Percentiles rank a stretch among this genome's conserved stretches.
These are phyloP conservation scores for Syncephalis fuscata DNA, from an alignment of 371 early-diverging fungal genomes.

Conservation along the genomic window DNA sequence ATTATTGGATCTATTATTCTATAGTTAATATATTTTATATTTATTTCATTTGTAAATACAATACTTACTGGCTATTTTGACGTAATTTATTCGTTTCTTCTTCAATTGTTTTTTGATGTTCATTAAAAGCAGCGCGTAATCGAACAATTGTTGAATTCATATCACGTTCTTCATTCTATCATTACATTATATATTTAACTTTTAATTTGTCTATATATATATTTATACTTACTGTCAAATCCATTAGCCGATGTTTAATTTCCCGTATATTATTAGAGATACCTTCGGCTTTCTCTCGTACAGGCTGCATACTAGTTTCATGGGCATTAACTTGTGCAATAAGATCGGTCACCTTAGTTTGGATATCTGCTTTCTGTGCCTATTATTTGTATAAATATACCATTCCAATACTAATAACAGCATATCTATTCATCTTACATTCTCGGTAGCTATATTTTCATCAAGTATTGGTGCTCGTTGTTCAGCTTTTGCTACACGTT, in stretches of 20 bases:
- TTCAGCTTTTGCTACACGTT: slow-evolving; percentile 5
- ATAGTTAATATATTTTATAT: slow-evolving; percentile 6
- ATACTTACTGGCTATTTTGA: slow-evolving; percentile 3
- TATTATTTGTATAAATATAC: too few species aligned
- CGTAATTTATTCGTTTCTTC: slow-evolving; percentile 5
- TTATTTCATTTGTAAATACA: slow-evolving; percentile 10
- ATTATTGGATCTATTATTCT: slow-evolving; percentile 6
- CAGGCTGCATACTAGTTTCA: slow-evolving; percentile 2
- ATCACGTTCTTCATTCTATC: slow-evolving; percentile 9
- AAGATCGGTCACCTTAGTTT: too few species aligned
- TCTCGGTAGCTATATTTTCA: slow-evolving; percentile 17
- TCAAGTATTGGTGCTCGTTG: slow-evolving; percentile 19
- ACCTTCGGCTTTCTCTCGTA: not conserved
- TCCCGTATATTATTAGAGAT: not conserved
- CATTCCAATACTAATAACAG: too few species aligned
- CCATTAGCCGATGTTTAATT: too few species aligned
- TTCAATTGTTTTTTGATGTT: slow-evolving; percentile 13
- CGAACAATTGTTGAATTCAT: slow-evolving; percentile 4
- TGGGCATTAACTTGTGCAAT: slow-evolving; percentile 2
- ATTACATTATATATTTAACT: too few species aligned
- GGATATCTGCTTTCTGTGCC: too few species aligned
- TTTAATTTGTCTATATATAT: too few species aligned
- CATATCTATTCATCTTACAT: too few species aligned
- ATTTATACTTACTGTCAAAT: too few species aligned
- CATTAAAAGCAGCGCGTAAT: slow-evolving; percentile 6